Conservation (phyloP, 805 yeast genomes). For the Barnettozyma californica region DNA sequence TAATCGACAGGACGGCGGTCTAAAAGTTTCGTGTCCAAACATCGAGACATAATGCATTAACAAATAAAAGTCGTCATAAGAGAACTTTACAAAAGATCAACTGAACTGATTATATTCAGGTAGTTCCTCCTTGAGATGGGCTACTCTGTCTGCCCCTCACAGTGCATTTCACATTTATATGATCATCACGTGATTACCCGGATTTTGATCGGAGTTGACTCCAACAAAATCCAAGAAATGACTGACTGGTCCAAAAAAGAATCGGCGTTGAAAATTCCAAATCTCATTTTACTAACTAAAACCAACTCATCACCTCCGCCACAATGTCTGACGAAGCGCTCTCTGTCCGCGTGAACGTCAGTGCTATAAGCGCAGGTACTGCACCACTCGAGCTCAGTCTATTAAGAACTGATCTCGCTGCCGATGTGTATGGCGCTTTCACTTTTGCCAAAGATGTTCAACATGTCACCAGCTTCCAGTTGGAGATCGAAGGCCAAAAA, state of each 20-base stretch:
- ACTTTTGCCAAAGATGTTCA: slow-evolving; percentile 50
- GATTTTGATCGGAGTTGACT: neutral
- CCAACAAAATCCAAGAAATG: neutral
- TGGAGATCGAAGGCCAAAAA: slow-evolving; percentile 34
- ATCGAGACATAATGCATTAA: too few relatives aligned
- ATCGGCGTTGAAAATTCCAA: neutral
- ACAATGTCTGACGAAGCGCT: slow-evolving; percentile 7
- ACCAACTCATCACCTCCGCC: neutral
- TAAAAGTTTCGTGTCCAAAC: too few relatives aligned
- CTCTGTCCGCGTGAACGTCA: slow-evolving; percentile 7
- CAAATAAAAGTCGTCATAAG: too few relatives aligned
- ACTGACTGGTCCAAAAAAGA: neutral
- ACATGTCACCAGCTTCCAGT: slow-evolving; percentile 55
- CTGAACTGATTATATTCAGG: too few relatives aligned
- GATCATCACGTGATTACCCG: neutral
- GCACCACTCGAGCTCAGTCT: slow-evolving; percentile 17
- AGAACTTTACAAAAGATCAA: too few relatives aligned
- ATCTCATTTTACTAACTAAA: neutral
- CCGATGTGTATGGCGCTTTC: slow-evolving; percentile 54
- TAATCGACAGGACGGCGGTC: too few relatives aligned
- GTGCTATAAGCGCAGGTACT: slow-evolving; percentile 4
- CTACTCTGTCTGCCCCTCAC: too few relatives aligned
- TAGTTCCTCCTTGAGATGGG: too few relatives aligned
- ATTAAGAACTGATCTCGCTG: slow-evolving; percentile 39
- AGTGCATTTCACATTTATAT: too few relatives aligned